These are phyloP conservation scores for Euptelea pleiosperma DNA, from an alignment of 164 flowering plant species.

Conservation along the genomic window DNA sequence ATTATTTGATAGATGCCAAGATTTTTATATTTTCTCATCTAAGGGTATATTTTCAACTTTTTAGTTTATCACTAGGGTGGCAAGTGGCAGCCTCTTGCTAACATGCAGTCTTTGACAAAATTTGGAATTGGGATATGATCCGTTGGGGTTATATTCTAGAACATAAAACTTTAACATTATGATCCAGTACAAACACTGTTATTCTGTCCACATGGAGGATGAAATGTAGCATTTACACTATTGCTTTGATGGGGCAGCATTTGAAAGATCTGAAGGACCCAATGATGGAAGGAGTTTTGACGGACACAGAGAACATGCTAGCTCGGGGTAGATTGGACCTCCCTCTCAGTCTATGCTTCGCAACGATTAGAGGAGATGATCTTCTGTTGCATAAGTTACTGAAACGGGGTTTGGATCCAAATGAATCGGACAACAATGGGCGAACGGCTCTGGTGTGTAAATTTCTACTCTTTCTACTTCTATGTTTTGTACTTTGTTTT, in stretches of 20 bases:
- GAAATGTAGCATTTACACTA: not conserved
- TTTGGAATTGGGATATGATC: no score
- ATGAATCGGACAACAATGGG: constrained; percentile 77
- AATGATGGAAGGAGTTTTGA: constrained; percentile 64
- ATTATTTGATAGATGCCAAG: not conserved
- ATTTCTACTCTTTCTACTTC: not conserved
- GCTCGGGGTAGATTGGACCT: constrained; percentile 88
- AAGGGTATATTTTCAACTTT: no score
- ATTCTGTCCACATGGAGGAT: no score
- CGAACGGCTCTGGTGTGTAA: constrained; percentile 70
- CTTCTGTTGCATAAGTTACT: constrained; percentile 59
- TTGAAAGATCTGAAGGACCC: constrained; percentile 72
- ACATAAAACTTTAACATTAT: no score
- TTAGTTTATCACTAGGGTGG: no score
- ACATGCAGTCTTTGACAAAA: no score
- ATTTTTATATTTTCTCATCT: not conserved
- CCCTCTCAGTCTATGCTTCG: constrained; percentile 85
- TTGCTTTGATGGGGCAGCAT: constrained; percentile 43
- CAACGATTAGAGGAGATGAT: constrained; percentile 75
- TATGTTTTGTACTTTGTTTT: not conserved
- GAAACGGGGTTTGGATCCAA: constrained; percentile 75
- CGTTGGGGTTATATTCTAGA: no score
- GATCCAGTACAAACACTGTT: no score
- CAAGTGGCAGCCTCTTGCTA: no score
- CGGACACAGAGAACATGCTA: constrained; percentile 84